Evolutionary conservation across 2,329 filamentous ascomycete species (phyloP), one percentile per base, ranked within the genome.

Genomic region (Xylariales sp.): DNA sequence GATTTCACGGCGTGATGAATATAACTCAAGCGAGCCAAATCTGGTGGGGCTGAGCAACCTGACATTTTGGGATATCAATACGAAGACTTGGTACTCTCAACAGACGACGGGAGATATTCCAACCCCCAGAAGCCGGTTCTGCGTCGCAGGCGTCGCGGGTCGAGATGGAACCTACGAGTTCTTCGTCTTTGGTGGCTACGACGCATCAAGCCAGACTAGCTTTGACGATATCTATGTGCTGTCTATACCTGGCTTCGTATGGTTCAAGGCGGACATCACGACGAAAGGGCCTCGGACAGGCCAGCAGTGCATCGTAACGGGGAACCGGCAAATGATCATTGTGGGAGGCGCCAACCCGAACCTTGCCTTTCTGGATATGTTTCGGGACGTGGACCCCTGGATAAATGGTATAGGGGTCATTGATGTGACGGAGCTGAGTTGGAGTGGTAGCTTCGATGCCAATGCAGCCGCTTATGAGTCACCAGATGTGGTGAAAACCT

Each of bases 211-310:
- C 29, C 19, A 24, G 22, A 15, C 4, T 11, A 31, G 29, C 38
- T 31, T 41, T 11, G 20, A 22, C 4, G 42, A 40, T 16, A 24
- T 44, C 20, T 44, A 44, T 31, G 42, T 44, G 9, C 20, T 44
- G 9, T 44, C 42, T 11, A 6, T 44, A n/a, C 42, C 42, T 7
- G 42, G 37, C 18, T 44, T 44, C 38, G 42, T 44, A n/a, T 44
- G 42, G 42, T 32, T 44, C 37, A 44, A 44, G 32, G 16, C 31
- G 9, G 16, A 28, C 20, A 7, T 36, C 22, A 29, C 15, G 21
- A 25, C 18, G 9, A 36, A 21, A 4, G 19, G 36, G n/a, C 36
- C 42, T 3, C 42, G 42, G n/a, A 21, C 19, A 14, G n/a, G 22
- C 9, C 37, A 44, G n/a, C 28, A 29, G 8, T 44, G 42, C 25